Base-by-base conservation (phyloP, 371 early-diverging fungal species). In the Mycotypha africana region DNA sequence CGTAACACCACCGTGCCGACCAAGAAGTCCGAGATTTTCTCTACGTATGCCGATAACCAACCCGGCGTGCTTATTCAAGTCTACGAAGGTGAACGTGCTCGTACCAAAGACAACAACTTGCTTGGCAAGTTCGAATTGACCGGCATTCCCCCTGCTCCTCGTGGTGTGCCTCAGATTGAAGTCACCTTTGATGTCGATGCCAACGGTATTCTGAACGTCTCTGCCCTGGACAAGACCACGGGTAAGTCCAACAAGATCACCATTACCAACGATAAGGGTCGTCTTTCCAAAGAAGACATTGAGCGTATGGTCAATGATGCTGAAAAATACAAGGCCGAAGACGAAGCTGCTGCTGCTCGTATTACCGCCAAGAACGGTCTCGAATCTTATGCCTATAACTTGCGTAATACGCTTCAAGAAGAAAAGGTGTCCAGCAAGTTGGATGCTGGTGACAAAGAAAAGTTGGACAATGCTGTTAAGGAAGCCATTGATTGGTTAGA, bases 1-100 rank as follows among this genome's bases (percentile, higher is more conserved):
- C 86, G 92, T 59, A 89, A 89, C 78, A 85, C 91, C 45, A 79
- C 83, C 47, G 89, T 96, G 61, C 97, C 97, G 32, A 86, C 89
- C 59, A 87, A 82, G 60, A 84, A 84, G 73, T 78, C 82, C 48
- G 85, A 92, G 65, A 79, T 86, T 58, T 96, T 93, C 81, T 88
- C 94, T 48, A 96, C 97, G 45, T 82, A 88, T 58, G 85, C 81
- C 58, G 97, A 96, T 76, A 90, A 89, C 70, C 95, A 96, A 75
- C 82, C 88, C 45, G 78, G 83, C 41, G 97, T 96, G 22, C 74
- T 79, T 45, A 91, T 96, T 70, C 88, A 84, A 47, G 88, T 96
- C 49, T 91, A 81, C 58, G 91, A 93, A 76, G 97, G 97, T 58
- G 89, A 89, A 65, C 82, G 94, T 68, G 70, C 87, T 43, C 76